Conservation (phyloP, 2,329 filamentous ascomycete genomes). For the Sporothrix curviconia region DNA sequence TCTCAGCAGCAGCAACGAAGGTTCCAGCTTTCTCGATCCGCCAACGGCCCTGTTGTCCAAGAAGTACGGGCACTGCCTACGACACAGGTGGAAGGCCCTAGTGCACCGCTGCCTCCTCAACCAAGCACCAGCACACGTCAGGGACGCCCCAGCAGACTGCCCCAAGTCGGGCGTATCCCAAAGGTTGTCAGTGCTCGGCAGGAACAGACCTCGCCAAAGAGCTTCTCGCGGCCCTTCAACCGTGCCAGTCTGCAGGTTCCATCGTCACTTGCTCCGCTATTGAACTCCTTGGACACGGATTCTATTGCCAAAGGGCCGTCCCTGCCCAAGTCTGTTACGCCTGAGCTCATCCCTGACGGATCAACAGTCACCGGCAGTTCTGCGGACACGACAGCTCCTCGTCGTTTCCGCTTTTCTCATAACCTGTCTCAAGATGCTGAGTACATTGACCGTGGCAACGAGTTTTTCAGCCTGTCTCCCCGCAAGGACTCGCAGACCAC, state of each 20-base stretch:
- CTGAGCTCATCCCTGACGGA: slow-evolving; percentile 33
- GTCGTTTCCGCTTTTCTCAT: slow-evolving; percentile 26
- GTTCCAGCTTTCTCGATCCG: neutral
- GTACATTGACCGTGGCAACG: slow-evolving; percentile 14
- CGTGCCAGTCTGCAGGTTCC: slow-evolving; percentile 41
- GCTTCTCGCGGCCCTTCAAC: slow-evolving; percentile 80
- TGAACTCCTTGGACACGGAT: slow-evolving; percentile 28
- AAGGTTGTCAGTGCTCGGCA: slow-evolving; percentile 66
- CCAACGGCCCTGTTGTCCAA: neutral
- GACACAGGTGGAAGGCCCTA: neutral
- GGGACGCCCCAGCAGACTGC: slow-evolving; percentile 56
- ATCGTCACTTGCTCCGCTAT: slow-evolving; percentile 19
- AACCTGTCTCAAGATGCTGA: slow-evolving; percentile 27
- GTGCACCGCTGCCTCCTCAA: neutral
- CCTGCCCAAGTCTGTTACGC: slow-evolving; percentile 35
- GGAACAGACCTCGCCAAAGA: slow-evolving; percentile 63
- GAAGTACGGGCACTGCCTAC: neutral
- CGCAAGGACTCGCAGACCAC: slow-evolving; percentile 64
- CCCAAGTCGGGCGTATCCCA: slow-evolving; percentile 80
- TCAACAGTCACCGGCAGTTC: slow-evolving; percentile 29
- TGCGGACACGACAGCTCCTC: slow-evolving; percentile 23
- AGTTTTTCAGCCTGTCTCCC: slow-evolving; percentile 69
- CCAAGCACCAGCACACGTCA: neutral
- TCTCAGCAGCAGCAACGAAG: neutral
- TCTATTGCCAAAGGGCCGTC: slow-evolving; percentile 45